Percentiles rank a stretch among this genome's conserved stretches.
These are phyloP conservation scores for Xanthoconium separans DNA, from an alignment of 1,284 basidiomycete species.

Conservation along the genomic window DNA sequence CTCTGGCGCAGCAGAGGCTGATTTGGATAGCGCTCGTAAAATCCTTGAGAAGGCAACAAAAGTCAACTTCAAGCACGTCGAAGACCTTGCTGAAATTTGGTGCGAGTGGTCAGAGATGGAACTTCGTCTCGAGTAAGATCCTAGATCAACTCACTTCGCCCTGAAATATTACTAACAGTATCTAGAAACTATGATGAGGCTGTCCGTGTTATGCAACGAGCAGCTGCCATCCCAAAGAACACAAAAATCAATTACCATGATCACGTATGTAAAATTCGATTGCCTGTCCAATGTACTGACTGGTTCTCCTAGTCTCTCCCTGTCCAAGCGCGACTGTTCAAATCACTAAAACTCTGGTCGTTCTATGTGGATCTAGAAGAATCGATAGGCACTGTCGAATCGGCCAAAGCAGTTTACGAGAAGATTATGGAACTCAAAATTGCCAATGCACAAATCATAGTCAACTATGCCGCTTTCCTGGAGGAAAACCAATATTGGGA, in stretches of 20 bases:
- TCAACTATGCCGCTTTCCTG: slow-evolving; percentile 96
- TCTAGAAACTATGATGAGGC: slow-evolving; percentile 93
- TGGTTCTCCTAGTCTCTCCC: slow-evolving; percentile 61
- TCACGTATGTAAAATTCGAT: slow-evolving; percentile 59
- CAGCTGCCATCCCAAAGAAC: slow-evolving; percentile 86
- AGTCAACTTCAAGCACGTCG: slow-evolving; percentile 92
- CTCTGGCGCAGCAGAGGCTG: slow-evolving; percentile 72
- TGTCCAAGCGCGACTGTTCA: slow-evolving; percentile 91
- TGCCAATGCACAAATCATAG: slow-evolving; percentile 96
- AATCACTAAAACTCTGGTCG: slow-evolving; percentile 97
- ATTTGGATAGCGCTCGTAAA: slow-evolving; percentile 85
- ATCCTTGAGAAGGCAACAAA: slow-evolving; percentile 91
- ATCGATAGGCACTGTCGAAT: slow-evolving; percentile 91
- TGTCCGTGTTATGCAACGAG: slow-evolving; percentile 93
- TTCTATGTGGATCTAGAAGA: slow-evolving; percentile 99
- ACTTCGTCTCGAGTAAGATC: slow-evolving; percentile 84
- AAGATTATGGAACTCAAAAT: slow-evolving; percentile 97
- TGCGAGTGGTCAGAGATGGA: slow-evolving; percentile 99
- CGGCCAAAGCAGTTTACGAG: slow-evolving; percentile 93
- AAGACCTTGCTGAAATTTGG: slow-evolving; percentile 98
- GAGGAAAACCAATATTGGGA: slow-evolving; percentile 99
- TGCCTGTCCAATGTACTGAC: slow-evolving; percentile 10
- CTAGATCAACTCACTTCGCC: neutral
- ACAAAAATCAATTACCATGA: slow-evolving; percentile 94
- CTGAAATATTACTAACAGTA: slow-evolving; percentile 10